Evolutionary conservation across 2,329 filamentous ascomycete genomes (phyloP).

Genomic region (Phoma herbarum): DNA sequence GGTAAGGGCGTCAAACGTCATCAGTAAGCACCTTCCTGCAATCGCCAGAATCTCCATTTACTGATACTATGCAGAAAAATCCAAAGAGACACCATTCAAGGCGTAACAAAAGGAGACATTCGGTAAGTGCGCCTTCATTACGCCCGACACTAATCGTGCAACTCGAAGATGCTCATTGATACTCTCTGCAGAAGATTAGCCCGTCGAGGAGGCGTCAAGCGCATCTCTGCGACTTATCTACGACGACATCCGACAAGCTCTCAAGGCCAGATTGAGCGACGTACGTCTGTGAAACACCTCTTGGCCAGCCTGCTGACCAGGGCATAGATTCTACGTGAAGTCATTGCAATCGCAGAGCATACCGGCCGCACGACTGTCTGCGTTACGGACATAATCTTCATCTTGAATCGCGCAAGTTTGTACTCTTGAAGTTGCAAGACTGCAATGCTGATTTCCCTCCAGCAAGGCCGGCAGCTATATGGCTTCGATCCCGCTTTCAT

Average conservation of each 20-base stretch:
- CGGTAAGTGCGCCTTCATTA: conserved; percentile 33
- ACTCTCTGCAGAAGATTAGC: conserved; percentile 67
- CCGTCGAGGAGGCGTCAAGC: conserved; percentile 78
- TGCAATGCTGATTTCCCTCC: not conserved
- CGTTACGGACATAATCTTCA: conserved; percentile 44
- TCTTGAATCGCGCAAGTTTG: conserved; percentile 41
- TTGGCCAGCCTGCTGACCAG: not conserved
- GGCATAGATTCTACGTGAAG: conserved; percentile 36
- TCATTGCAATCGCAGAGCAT: conserved; percentile 38
- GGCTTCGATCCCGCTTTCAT: conserved; percentile 18
- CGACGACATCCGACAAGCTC: conserved; percentile 62
- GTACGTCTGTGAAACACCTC: conserved; percentile 25
- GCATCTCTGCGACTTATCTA: conserved; percentile 72
- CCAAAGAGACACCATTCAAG: conserved; percentile 44
- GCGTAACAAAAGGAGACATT: conserved; percentile 49
- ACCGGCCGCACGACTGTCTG: conserved; percentile 41
- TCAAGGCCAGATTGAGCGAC: conserved; percentile 60
- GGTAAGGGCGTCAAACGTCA: conserved; percentile 36
- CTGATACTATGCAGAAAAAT: conserved; percentile 39
- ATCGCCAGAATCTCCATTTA: not conserved
- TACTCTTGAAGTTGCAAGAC: not conserved
- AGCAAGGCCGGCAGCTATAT: conserved; percentile 20
- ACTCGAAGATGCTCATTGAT: conserved; percentile 20
- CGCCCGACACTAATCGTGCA: too few relatives aligned
- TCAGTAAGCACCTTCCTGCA: conserved; percentile 27